Conservation (phyloP, 139 green algal genomes). For the Mychonastes homosphaera region DNA sequence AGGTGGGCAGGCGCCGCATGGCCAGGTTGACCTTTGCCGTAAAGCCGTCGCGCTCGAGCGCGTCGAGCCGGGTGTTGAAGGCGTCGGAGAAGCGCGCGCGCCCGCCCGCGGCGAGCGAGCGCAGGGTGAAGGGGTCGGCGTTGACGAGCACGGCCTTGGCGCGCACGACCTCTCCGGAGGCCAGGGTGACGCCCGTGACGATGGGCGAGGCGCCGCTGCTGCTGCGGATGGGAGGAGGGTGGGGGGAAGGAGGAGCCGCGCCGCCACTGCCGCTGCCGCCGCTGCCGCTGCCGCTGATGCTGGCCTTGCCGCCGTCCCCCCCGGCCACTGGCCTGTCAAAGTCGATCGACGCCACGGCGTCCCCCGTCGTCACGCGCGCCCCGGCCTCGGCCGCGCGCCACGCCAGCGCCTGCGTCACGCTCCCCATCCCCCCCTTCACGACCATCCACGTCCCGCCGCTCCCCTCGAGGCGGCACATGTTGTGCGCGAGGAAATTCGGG, state of each 20-base stretch:
- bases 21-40: conserved; percentile 54
- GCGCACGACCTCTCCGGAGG: conserved; percentile 4
- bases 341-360: conserved; percentile 23
- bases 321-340: too few relatives aligned
- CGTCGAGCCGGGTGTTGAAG: conserved; percentile 34
- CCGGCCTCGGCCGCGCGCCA: conserved; percentile 21
- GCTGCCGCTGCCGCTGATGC: too few relatives aligned
- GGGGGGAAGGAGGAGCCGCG: too few relatives aligned
- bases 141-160: conserved; percentile 30
- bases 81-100: conserved; percentile 5
- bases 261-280: too few relatives aligned
- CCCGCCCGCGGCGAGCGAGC: conserved; percentile 14
- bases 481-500: conserved; percentile 54
- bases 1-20: conserved; percentile 30
- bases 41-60: conserved; percentile 30
- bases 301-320: too few relatives aligned
- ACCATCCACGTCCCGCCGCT: conserved; percentile 47
- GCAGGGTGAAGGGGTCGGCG: conserved; percentile 37
- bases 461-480: conserved; percentile 46
- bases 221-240: too few relatives aligned
- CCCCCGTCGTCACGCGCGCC: conserved; percentile 31
- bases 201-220: too few relatives aligned
- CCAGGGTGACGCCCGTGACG: too few relatives aligned
- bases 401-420: conserved; percentile 33
- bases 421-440: conserved; percentile 43